These are phyloP conservation scores for Pythium pectinolyticum DNA, from an alignment of 352 stramenopile species.

Conservation along the genomic window DNA sequence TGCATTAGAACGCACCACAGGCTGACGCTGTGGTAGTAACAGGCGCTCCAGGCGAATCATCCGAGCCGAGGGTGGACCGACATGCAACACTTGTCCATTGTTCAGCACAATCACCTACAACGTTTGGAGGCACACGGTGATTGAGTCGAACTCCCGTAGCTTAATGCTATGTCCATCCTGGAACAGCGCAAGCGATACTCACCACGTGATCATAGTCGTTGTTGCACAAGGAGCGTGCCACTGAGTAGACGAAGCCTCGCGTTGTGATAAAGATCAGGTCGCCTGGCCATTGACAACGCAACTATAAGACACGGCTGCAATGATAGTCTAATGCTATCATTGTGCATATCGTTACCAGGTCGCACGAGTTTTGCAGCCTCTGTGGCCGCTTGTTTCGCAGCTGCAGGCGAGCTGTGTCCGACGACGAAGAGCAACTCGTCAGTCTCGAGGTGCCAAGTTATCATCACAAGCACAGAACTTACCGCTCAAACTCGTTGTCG, in stretches of 20 bases:
- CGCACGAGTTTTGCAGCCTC: slow-evolving; percentile 62
- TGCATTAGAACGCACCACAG: slow-evolving; percentile 42
- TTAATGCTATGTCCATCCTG: too few species aligned
- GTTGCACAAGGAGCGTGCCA: slow-evolving; percentile 55
- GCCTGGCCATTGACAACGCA: slow-evolving; percentile 27
- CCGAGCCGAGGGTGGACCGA: slow-evolving; percentile 56
- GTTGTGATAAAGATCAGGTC: slow-evolving; percentile 84
- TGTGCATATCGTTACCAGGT: slow-evolving; percentile 36
- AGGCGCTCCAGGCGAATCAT: slow-evolving; percentile 66
- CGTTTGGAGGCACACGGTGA: too few species aligned
- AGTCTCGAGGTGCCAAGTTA: not conserved
- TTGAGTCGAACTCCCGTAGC: too few species aligned
- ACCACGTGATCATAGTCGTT: slow-evolving; percentile 82
- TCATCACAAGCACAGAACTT: not conserved
- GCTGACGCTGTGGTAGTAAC: slow-evolving; percentile 64
- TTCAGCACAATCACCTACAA: slow-evolving; percentile 64
- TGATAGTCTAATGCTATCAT: not conserved
- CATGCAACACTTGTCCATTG: slow-evolving; percentile 57
- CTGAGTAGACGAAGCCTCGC: slow-evolving; percentile 66
- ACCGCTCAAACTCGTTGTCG: slow-evolving; percentile 75
- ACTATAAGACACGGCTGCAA: not conserved
- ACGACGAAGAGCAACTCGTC: not conserved
- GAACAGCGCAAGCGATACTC: too few species aligned
- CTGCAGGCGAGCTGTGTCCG: slow-evolving; percentile 47
- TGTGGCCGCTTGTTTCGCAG: slow-evolving; percentile 54